Evolutionary conservation across 1,284 basidiomycete genomes (phyloP).

Genomic region (Xerocomus nothofagi): DNA sequence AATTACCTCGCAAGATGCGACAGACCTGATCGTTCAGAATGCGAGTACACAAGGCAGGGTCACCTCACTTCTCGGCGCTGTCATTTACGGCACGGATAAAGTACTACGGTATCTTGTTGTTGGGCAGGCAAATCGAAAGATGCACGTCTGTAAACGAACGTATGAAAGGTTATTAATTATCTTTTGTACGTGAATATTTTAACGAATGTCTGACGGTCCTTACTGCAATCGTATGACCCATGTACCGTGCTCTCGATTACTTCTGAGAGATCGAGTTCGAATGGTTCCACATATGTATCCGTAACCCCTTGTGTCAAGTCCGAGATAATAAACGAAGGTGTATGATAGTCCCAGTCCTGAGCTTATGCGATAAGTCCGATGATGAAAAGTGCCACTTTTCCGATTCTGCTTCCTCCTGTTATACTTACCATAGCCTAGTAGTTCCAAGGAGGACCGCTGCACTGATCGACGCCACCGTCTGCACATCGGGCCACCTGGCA

Average conservation of each 20-base stretch:
- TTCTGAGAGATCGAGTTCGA: background rate
- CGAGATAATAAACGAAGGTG: constrained; percentile 7
- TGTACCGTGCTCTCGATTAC: background rate
- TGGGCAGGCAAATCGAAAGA: too few relatives aligned
- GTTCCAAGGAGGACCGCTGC: constrained; percentile 8
- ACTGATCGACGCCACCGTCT: constrained; percentile 5
- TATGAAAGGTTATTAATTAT: too few relatives aligned
- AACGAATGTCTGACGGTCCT: background rate
- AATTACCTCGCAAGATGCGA: too few relatives aligned
- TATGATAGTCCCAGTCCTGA: constrained; percentile 6
- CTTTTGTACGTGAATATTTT: background rate
- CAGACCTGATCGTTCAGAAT: too few relatives aligned
- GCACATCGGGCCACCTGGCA: background rate
- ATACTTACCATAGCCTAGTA: constrained; percentile 19
- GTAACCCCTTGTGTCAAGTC: constrained; percentile 4
- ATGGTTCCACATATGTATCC: background rate
- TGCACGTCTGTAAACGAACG: background rate
- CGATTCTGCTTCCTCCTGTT: background rate
- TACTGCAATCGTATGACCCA: too few relatives aligned
- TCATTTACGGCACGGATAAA: too few relatives aligned
- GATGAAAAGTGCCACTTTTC: background rate
- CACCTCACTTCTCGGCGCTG: too few relatives aligned
- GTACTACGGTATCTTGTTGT: too few relatives aligned
- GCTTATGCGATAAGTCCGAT: background rate
- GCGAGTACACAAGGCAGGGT: too few relatives aligned